Conservation (phyloP, 2,329 filamentous ascomycete genomes). For the Aspergillus ibericus region DNA sequence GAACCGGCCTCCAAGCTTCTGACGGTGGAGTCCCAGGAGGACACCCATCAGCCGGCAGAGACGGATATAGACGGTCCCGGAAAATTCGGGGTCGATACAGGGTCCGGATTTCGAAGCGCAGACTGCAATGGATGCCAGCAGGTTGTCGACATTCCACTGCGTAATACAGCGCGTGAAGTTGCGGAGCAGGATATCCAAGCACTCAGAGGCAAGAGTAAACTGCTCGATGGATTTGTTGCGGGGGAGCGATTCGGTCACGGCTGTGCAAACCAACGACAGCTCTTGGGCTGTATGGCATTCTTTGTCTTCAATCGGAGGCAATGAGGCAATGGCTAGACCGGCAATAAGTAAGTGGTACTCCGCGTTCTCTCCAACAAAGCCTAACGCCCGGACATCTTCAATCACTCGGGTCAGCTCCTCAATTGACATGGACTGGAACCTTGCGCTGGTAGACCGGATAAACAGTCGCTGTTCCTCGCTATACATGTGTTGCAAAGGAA, state of each 20-base stretch:
- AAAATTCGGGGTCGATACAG: conserved; percentile 30
- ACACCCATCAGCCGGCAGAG: conserved; percentile 55
- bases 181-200: conserved; percentile 41
- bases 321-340: conserved; percentile 36
- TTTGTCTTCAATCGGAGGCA: conserved; percentile 39
- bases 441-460: conserved; percentile 35
- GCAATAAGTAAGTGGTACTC: conserved; percentile 37
- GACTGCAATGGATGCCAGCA: conserved; percentile 40
- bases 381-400: conserved; percentile 30
- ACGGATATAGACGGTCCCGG: conserved; percentile 51
- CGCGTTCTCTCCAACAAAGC: conserved; percentile 30
- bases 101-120: conserved; percentile 38
- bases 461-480: conserved; percentile 40
- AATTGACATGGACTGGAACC: conserved; percentile 35
- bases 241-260: conserved; percentile 32
- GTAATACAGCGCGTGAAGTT: conserved; percentile 42
- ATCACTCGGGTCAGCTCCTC: conserved; percentile 33
- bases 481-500: conserved; percentile 38
- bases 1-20: conserved; percentile 60
- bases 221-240: conserved; percentile 37
- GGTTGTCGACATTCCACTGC: conserved; percentile 48
- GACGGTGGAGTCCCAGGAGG: conserved; percentile 58
- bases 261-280: conserved; percentile 39
- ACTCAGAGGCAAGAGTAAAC: conserved; percentile 43
- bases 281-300: conserved; percentile 37